Percentiles rank a stretch among this genome's conserved stretches.
These are phyloP conservation scores for Aspergillus tubingensis DNA, from an alignment of 2,329 filamentous ascomycete species.

Conservation along the genomic window DNA sequence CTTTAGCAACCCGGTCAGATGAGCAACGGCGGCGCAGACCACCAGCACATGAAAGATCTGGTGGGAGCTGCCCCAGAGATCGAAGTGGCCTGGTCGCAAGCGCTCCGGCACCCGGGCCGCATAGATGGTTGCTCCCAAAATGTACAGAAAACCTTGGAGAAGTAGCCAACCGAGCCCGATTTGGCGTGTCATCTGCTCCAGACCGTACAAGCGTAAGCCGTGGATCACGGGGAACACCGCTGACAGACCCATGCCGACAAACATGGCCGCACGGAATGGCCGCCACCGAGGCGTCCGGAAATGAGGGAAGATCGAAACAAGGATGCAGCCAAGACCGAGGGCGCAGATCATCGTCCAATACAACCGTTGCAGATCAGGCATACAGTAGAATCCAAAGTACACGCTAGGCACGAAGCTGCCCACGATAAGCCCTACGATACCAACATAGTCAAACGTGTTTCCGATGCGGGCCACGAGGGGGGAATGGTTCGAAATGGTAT, in stretches of 20 bases:
- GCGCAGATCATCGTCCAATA: slow-evolving; percentile 80
- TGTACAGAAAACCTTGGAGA: slow-evolving; percentile 79
- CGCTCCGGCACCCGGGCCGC: slow-evolving; percentile 83
- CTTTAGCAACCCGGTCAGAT: slow-evolving; percentile 76
- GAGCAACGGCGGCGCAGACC: slow-evolving; percentile 75
- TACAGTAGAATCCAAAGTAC: slow-evolving; percentile 81
- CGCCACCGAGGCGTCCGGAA: slow-evolving; percentile 85
- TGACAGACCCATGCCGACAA: slow-evolving; percentile 81
- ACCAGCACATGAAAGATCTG: slow-evolving; percentile 95
- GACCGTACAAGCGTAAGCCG: slow-evolving; percentile 68
- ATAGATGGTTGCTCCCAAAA: slow-evolving; percentile 82
- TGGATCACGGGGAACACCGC: slow-evolving; percentile 83
- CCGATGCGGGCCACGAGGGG: slow-evolving; percentile 75
- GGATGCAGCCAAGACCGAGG: slow-evolving; percentile 73
- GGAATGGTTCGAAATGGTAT: slow-evolving; percentile 84
- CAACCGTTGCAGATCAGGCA: slow-evolving; percentile 62
- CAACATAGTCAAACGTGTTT: slow-evolving; percentile 92
- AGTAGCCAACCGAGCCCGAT: slow-evolving; percentile 83
- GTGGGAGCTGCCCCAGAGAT: slow-evolving; percentile 91
- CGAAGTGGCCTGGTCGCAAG: slow-evolving; percentile 73
- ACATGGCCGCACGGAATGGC: slow-evolving; percentile 84
- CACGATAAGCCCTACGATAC: slow-evolving; percentile 88
- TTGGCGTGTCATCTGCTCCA: slow-evolving; percentile 64
- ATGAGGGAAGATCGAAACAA: slow-evolving; percentile 74
- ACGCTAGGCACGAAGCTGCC: slow-evolving; percentile 87